Percentiles rank a stretch among this genome's conserved stretches.
phyloP scores from a whole-genome alignment of 345 rosid genomes.

The Kandelia obovata region DNA sequence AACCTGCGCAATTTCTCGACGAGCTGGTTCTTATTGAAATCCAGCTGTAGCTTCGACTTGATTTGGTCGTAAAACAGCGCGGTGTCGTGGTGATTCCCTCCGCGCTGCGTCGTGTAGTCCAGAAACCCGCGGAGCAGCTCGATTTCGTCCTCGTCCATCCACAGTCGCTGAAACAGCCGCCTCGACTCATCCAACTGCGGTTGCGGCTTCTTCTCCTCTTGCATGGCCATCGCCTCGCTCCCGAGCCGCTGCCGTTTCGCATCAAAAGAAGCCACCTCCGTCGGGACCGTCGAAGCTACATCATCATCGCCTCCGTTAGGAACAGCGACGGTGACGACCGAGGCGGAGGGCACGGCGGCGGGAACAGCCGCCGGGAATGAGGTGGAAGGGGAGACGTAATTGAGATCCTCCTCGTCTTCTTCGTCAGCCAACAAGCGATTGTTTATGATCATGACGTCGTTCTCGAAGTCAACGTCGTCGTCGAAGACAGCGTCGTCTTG shows the following conservation, averaged over 20 bases:
- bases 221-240: not conserved
- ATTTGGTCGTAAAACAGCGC: slow-evolving; percentile 90
- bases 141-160: slow-evolving; percentile 99
- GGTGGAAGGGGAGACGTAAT: slow-evolving; percentile 37
- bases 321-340: slow-evolving; percentile 38
- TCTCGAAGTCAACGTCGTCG: slow-evolving; percentile 45
- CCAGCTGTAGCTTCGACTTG: slow-evolving; percentile 90
- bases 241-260: slow-evolving; percentile 47
- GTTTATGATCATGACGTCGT: slow-evolving; percentile 36
- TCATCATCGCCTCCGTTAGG: slow-evolving; percentile 12
- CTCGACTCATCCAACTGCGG: slow-evolving; percentile 58
- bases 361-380: slow-evolving; percentile 33
- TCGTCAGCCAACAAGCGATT: slow-evolving; percentile 39
- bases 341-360: slow-evolving; percentile 36
- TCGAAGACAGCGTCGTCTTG: slow-evolving; percentile 56
- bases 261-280: slow-evolving; percentile 26
- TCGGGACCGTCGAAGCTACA: slow-evolving; percentile 29
- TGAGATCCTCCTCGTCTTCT: slow-evolving; percentile 54
- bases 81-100: slow-evolving; percentile 69
- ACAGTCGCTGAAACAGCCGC: slow-evolving; percentile 78
- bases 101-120: slow-evolving; percentile 59
- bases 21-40: slow-evolving; percentile 93
- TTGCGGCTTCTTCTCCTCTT: slow-evolving; percentile 29
- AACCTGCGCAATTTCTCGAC: slow-evolving; percentile 89
- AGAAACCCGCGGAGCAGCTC: slow-evolving; percentile 90